A percentile compares a stretch with the other conserved stretches of the same genome.
These are phyloP conservation scores for Isatis lusitanica DNA, from an alignment of 441 rosid species.

Conservation along the genomic window DNA sequence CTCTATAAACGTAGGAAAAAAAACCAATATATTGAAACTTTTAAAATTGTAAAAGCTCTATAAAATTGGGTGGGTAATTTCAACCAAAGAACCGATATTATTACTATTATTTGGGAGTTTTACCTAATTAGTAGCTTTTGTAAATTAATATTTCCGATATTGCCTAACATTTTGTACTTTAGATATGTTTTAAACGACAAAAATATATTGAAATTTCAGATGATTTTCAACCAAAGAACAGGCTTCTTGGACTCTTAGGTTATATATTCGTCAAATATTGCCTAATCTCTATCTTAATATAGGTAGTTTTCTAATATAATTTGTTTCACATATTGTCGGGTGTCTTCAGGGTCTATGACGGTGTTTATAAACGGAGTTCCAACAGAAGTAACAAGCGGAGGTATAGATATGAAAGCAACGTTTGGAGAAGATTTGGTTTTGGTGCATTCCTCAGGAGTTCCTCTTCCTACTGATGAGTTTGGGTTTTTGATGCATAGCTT, in stretches of 20 bases:
- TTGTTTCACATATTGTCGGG: not conserved
- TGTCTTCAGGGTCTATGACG: constrained; percentile 55
- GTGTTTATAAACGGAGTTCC: constrained; percentile 84
- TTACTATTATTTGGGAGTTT: not conserved
- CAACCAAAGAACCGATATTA: constrained; percentile 9
- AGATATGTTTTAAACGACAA: not conserved
- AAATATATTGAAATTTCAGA: not conserved
- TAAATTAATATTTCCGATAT: constrained; percentile 1
- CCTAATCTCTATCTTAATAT: not conserved
- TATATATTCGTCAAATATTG: not conserved
- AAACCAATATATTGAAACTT: too few relatives aligned
- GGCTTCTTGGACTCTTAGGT: constrained; percentile 3
- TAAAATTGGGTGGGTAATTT: constrained; percentile 35
- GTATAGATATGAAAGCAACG: constrained; percentile 68
- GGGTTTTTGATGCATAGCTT: constrained; percentile 75
- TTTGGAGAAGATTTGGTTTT: constrained; percentile 71
- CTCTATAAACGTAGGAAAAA: constrained; percentile 32
- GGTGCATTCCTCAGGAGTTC: constrained; percentile 77
- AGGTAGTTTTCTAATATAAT: not conserved
- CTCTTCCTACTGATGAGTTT: constrained; percentile 71
- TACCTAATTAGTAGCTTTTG: constrained; percentile 10
- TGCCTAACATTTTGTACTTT: constrained; percentile 30
- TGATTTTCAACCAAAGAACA: not conserved
- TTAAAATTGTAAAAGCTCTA: constrained; percentile 23
- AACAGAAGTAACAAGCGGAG: constrained; percentile 81